Conservation (phyloP, 768 basidiomycete species). For the Rhizopogon vulgaris region DNA sequence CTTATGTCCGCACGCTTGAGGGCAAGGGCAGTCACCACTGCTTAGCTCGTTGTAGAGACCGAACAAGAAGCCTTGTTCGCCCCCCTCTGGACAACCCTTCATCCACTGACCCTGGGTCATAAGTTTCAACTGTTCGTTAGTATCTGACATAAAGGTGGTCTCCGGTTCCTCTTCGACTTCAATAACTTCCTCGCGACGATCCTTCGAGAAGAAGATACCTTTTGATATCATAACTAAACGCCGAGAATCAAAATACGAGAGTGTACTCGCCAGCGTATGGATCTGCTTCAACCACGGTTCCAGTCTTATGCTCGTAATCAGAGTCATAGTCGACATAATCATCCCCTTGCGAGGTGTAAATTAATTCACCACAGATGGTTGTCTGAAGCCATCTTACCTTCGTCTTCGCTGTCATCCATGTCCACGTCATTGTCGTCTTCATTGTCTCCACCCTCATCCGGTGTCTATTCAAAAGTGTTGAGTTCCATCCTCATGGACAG, state of each 20-base stretch:
- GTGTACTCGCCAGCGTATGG: slow-evolving; percentile 71
- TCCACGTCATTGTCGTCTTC: slow-evolving; percentile 44
- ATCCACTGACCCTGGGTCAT: slow-evolving; percentile 94
- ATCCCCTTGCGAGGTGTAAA: slow-evolving; percentile 28
- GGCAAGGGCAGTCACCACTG: slow-evolving; percentile 60
- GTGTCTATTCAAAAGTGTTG: slow-evolving; percentile 38
- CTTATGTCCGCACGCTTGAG: slow-evolving; percentile 64
- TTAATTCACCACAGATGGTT: neutral
- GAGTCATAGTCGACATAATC: slow-evolving; percentile 80
- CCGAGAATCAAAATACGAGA: slow-evolving; percentile 2
- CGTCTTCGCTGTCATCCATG: slow-evolving; percentile 46
- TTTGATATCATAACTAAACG: slow-evolving; percentile 3
- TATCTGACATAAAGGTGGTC: slow-evolving; percentile 34
- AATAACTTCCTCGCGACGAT: slow-evolving; percentile 85
- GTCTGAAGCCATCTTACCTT: slow-evolving; percentile 27
- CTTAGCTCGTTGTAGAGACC: slow-evolving; percentile 72
- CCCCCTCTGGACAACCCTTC: slow-evolving; percentile 93
- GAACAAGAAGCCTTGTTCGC: slow-evolving; percentile 87
- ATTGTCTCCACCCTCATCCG: slow-evolving; percentile 42
- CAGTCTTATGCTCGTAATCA: slow-evolving; percentile 52
- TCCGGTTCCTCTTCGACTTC: slow-evolving; percentile 84
- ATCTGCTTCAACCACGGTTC: slow-evolving; percentile 57
- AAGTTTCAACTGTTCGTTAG: slow-evolving; percentile 47
- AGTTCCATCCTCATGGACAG: neutral
- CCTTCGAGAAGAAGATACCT: slow-evolving; percentile 96